Base-by-base conservation (phyloP, 495 filamentous ascomycete species). In the Penicillium tannophilum region DNA sequence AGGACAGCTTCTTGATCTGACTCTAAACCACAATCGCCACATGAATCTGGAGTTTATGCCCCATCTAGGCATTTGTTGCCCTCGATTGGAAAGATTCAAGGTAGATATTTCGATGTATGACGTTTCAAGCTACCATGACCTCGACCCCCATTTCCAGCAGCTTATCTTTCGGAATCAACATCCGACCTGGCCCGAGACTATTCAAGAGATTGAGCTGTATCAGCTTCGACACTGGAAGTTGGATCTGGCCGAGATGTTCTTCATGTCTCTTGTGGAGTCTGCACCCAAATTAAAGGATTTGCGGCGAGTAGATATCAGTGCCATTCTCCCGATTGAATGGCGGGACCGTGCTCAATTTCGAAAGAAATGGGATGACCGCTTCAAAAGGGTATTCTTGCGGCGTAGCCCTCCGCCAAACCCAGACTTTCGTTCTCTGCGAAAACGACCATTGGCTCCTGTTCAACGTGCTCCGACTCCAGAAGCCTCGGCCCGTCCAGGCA, bases 301-400 rank as follows among this genome's bases (percentile, higher is more conserved):
- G 26, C 86, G 91, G 3, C 73, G 78, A 14, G 73, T 96, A 20
- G 76, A 78, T 6, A 81, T 97, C 28, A 88, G 88, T 56, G 84
- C 86, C 26, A 91, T 90, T 60, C 72, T 96, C 26, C 79, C 86
- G 53, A 87, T 89, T 48, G 83, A 84, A 19, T 94, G 90, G 89
- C 87, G 90, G 49, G 86, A 92, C 59, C 84, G 92, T 28, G 88
- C 86, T 8, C 79, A 77, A 6, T 86, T 96, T 58, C 82, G 91
- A 24, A 84, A 88, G 58, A 82, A 82, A 58, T 93, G 91, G 88
- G 86, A 85, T 26, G 76, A 78, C 9, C 83, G 77, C 45, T 73
- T 96, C 16, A 76, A 82, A 36, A 72, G 71, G 11, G 82, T 89
- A 0, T 96, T 93, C 65, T 79, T 88, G 23, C 76, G 89, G 12